Evolutionary conservation across 441 rosid genomes (phyloP), one percentile per base, ranked within the genome.

Genomic region (Populus hybrid): DNA sequence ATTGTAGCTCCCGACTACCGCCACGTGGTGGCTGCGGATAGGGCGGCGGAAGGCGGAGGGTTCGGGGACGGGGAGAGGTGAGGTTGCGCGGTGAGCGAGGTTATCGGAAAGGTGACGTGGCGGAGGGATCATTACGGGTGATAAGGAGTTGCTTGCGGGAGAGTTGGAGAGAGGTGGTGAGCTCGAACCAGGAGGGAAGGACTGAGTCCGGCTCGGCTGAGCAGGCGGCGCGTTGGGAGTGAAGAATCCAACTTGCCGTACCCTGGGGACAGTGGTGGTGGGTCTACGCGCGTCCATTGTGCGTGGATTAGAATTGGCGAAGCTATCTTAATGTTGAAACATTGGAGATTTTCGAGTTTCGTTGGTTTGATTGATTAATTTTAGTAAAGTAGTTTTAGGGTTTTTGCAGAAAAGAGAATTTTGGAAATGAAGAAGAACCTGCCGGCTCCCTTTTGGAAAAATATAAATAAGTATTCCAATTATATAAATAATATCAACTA

Each of bases 211-310:
- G 3, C 38, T 32, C 40, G 88, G 81, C 64, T 64, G 68, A 12
- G 81, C 84, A 59, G 82, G 90, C 57, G 91, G 85, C 6, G 81
- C 82, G 75, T 84, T 86, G 8, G 86, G 84, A 24, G 99, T 82
- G 85, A 93, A 86, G 88, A 95, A 93, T 1, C 99, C 99, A 18
- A 95, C 98, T 34, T 87, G 98, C 4, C 99, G 92, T 70, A 93
- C 90, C 85, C 87, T 91, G 10, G 99, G 99, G 59, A 95, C 91
- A 40, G 93, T 83, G 75, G 91, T 88, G 68, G 90, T 79, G 76
- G 84, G 76, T 21, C 99, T 92, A 35, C 97, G 94, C 68, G 89
- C 75, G 76, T 92, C 98, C 99, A 95, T 95, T 91, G 61, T 21
- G 70, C 64, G 63, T 35, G 74, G 36, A 34, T n/a, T 28, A 67